Conservation (phyloP, 1,139 yeast genomes). For the Kluyveromyces marxianus region DNA sequence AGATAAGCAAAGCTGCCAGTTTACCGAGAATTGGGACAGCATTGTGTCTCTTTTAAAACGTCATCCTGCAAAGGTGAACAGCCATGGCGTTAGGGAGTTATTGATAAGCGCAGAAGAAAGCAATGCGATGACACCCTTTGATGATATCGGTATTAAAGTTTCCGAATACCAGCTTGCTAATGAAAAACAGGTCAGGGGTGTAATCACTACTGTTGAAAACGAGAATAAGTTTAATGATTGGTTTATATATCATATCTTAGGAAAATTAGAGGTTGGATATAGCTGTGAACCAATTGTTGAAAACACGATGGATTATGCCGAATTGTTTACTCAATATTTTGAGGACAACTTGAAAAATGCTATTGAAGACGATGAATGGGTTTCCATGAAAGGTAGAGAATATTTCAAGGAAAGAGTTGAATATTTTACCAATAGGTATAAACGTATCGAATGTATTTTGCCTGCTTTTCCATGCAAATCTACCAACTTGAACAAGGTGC, state of each 20-base stretch:
- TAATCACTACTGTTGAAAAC: conserved; percentile 27
- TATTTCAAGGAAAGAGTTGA: conserved; percentile 37
- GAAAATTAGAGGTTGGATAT: conserved; percentile 26
- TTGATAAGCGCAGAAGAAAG: conserved; percentile 15
- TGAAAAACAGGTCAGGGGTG: conserved; percentile 32
- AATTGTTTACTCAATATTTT: conserved; percentile 33
- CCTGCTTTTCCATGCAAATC: conserved; percentile 65
- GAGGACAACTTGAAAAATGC: conserved; percentile 42
- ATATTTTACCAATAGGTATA: conserved; percentile 42
- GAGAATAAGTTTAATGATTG: conserved; percentile 32
- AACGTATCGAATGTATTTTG: conserved; percentile 46
- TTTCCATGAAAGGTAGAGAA: conserved; percentile 34
- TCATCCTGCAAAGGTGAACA: conserved; percentile 6
- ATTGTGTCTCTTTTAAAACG: conserved; percentile 10
- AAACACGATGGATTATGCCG: conserved; percentile 20
- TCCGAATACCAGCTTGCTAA: conserved; percentile 24
- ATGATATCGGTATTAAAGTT: conserved; percentile 22
- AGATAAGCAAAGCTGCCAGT: conserved; percentile 26
- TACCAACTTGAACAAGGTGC: conserved; percentile 48
- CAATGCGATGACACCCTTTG: conserved; percentile 16
- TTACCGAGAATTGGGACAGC: conserved; percentile 25
- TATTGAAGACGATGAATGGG: conserved; percentile 44
- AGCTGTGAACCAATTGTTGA: conserved; percentile 16
- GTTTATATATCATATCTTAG: conserved; percentile 32
- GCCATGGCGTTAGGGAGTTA: conserved; percentile 17